Base-by-base conservation (phyloP, 2,329 filamentous ascomycete genomes). In the Setomelanomma holmii region DNA sequence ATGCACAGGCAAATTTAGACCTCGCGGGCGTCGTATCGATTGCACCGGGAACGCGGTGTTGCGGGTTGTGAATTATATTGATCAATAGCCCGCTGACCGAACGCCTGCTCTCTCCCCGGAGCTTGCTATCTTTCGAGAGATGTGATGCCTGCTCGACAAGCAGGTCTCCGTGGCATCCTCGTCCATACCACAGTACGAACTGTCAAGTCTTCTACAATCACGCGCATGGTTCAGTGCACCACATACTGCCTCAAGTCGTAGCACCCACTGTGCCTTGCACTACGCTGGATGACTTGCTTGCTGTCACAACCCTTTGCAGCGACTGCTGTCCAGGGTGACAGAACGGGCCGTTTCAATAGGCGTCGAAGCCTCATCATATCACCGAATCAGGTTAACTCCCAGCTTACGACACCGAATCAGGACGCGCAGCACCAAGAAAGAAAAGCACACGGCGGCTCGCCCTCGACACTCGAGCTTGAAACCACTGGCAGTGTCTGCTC, bases 1-100 rank as follows among this genome's bases (percentile, higher is more conserved):
- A 40, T 46, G 60, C 61, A 60, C 53, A 56, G 57, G 55, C 66
- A 63, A 62, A 61, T 51, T 63, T 64, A 68, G 66, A 53, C 64
- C 45, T 46, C 54, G n/a, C n/a, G 49, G 61, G 52, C 55, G 58
- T 59, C 36, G 52, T 51, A 45, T 50, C 40, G 39, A 43, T 49
- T 36, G 39, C 46, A 49, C 34, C 14, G 34, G 33, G 24, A 23
- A 19, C 40, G 17, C 23, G 20, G n/a, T 16, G 16, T 22, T 24
- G 41, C 27, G 27, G 27, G 16, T 34, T 33, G 41, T 22, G 24
- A 44, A 44, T 34, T 34, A 10, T 38, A 36, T 39, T 39, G 17
- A 17, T 36, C 14, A 12, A 22, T 22, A 20, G 30, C 21, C 39
- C 43, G 27, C 27, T 30, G 36, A 34, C 40, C 36, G 46, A 41